Percentiles rank a stretch among this genome's conserved stretches.
Evolutionary conservation across 139 green algal species (phyloP).

Genomic region (Chlamydomonas sphaeroides): DNA sequence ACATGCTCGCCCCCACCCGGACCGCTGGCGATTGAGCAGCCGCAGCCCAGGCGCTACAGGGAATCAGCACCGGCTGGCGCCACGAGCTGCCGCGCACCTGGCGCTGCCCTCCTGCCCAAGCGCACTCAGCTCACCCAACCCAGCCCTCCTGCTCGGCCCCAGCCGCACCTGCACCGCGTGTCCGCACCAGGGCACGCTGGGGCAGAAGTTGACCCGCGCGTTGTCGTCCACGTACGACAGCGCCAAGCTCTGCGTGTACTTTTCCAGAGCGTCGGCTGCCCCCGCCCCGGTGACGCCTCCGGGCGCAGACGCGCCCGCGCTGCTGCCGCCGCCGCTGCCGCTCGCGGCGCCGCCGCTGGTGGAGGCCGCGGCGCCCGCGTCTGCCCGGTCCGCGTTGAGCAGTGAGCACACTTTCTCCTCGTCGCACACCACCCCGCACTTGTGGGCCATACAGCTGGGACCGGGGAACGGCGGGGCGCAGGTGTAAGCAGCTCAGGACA

Average conservation of each 20-base stretch:
- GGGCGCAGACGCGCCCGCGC: neutral
- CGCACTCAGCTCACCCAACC: no score
- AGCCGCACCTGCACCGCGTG: conserved; percentile 60
- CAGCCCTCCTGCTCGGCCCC: neutral
- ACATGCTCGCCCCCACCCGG: no score
- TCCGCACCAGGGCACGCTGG: conserved; percentile 79
- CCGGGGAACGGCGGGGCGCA: neutral
- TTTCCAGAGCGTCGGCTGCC: conserved; percentile 52
- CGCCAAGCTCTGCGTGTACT: conserved; percentile 72
- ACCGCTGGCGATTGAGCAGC: no score
- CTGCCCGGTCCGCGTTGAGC: conserved; percentile 31
- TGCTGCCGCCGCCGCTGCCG: neutral
- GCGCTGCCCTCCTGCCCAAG: no score
- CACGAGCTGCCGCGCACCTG: no score
- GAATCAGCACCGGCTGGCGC: no score
- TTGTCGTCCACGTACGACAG: conserved; percentile 80
- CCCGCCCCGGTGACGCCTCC: conserved; percentile 3
- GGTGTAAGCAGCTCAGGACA: no score
- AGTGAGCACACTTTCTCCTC: conserved; percentile 70
- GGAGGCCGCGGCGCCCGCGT: neutral
- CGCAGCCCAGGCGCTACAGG: no score
- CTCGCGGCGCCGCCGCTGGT: neutral
- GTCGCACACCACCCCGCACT: conserved; percentile 82
- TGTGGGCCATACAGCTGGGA: conserved; percentile 81
- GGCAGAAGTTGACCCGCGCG: conserved; percentile 53